Base-by-base conservation (phyloP, 2,329 filamentous ascomycete genomes). In the Neurospora crassa region DNA sequence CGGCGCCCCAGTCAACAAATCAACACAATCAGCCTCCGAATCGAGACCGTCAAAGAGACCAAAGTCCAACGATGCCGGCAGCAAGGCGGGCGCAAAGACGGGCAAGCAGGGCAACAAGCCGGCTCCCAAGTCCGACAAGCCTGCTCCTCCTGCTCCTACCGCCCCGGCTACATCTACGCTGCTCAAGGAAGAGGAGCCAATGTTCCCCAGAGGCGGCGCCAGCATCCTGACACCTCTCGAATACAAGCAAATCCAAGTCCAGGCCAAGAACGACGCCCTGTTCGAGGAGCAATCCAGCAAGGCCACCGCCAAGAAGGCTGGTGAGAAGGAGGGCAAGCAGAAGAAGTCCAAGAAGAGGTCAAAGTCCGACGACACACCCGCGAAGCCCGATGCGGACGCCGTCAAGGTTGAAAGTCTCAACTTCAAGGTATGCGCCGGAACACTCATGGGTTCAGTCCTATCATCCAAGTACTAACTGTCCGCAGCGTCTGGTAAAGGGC, bases 211-310 rank as follows among this genome's bases (percentile, higher is more conserved):
- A 85, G 96, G 96, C 71, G 96, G 96, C 63, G 95, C 90, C 70
- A 96, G 93, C 78, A 86, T 97, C 69, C 84, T 99, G 79, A 97
- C 96, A 1, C 94, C 96, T 24, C 84, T 99, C 69, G 96, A 99
- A 80, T 92, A 96, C 79, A 97, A 97, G 83, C 93, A 98, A 81
- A 98, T 99, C 74, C 91, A 96, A 77, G 91, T 96, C 72, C 92
- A 98, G 81, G 96, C 96, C 67, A 96, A 92, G 78, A 90, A 91
- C 76, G 96, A 99, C 84, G 96, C 94, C 53, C 84, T 96, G 47
- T 96, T 95, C 79, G 96, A 98, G 81, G 91, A 96, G 76, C 87
- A 91, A 75, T 88, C 88, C 68, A 82, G 84, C 69, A 85, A 86
- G 71, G 81, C 82, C 63, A 78, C 81, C 40, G 84, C 86, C 73